Evolutionary conservation across 768 basidiomycete species (phyloP).

Genomic region (Boletus insuetus): DNA sequence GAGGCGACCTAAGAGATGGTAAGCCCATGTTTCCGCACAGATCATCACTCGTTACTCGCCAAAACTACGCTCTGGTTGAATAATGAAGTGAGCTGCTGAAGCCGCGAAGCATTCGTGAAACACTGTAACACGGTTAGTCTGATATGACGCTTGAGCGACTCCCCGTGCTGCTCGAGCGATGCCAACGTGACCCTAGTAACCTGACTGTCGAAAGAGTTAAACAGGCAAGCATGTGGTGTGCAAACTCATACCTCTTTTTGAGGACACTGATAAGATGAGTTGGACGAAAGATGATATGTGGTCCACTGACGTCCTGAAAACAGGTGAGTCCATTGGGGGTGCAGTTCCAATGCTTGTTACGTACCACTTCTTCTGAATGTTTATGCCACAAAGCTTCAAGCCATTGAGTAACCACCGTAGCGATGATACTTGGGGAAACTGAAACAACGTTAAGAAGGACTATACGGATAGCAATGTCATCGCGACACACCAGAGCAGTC

Average conservation of each 20-base stretch:
- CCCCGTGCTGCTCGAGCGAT: constrained; percentile 39
- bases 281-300: constrained; percentile 46
- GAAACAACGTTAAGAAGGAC: background rate
- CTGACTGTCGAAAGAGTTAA: constrained; percentile 35
- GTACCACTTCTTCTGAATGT: constrained; percentile 5
- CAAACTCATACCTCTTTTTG: constrained; percentile 38
- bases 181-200: constrained; percentile 38
- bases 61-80: constrained; percentile 41
- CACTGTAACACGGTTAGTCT: constrained; percentile 40
- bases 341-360: background rate
- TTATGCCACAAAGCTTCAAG: constrained; percentile 48
- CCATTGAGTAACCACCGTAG: constrained; percentile 46
- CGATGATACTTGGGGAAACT: constrained; percentile 34
- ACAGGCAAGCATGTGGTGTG: background rate
- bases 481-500: constrained; percentile 38
- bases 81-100: constrained; percentile 41
- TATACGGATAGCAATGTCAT: background rate
- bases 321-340: background rate
- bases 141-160: constrained; percentile 37
- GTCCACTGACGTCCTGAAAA: constrained; percentile 29
- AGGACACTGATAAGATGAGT: constrained; percentile 38
- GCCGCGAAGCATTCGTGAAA: constrained; percentile 35
- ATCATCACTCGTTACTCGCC: constrained; percentile 32
- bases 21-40: background rate
- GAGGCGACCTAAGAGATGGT: constrained; percentile 33